These are phyloP conservation scores for Saccharomycopsis fibuligera DNA, from an alignment of 805 yeast genomes.

Conservation along the genomic window DNA sequence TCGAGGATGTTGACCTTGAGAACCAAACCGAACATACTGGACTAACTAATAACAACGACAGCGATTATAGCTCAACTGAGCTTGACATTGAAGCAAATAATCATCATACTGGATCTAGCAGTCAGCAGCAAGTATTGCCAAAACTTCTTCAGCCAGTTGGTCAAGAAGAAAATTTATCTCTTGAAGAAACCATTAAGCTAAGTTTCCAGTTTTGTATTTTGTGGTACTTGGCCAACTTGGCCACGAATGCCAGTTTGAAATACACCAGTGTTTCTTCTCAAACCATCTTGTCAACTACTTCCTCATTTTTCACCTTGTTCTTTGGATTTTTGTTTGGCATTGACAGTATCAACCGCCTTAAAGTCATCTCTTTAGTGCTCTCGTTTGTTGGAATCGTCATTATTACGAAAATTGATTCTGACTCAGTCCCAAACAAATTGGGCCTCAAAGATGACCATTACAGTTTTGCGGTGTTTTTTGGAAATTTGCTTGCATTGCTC, in stretches of 20 bases:
- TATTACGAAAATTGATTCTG: constrained; percentile 65
- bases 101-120: constrained; percentile 7
- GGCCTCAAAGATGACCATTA: background rate
- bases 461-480: constrained; percentile 34
- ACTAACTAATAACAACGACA: constrained; percentile 6
- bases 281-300: constrained; percentile 86
- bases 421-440: constrained; percentile 20
- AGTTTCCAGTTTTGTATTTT: constrained; percentile 78
- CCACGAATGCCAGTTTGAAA: constrained; percentile 79
- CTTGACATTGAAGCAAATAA: too few species aligned
- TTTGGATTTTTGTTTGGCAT: constrained; percentile 70
- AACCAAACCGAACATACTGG: constrained; percentile 14
- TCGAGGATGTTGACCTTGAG: too few species aligned
- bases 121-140: background rate
- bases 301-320: constrained; percentile 85
- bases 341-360: constrained; percentile 59
- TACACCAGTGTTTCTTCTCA: constrained; percentile 93
- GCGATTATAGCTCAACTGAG: constrained; percentile 4
- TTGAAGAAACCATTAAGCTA: constrained; percentile 62
- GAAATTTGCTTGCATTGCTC: constrained; percentile 71
- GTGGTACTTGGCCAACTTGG: constrained; percentile 88
- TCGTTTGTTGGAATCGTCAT: constrained; percentile 75
- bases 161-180: constrained; percentile 34
- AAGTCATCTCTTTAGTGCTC: constrained; percentile 61
- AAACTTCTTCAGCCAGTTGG: too few species aligned